Evolutionary conservation across 306 rosid genomes (phyloP).

Genomic region (Quercus mongolica): DNA sequence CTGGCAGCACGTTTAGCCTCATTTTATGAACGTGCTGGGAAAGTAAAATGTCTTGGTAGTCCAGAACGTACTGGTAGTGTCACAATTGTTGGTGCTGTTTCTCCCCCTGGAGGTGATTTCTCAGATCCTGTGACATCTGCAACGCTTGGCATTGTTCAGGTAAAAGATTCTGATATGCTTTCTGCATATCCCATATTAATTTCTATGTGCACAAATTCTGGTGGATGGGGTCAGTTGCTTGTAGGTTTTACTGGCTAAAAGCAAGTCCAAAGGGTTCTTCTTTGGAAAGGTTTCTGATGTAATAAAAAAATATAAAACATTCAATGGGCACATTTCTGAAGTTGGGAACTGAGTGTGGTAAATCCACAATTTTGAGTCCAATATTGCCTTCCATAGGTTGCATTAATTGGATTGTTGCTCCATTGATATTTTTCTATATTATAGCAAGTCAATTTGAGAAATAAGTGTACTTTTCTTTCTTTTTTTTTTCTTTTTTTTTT

Average conservation of each 20-base stretch:
- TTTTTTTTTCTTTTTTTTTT: too few relatives aligned
- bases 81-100: slow-evolving; percentile 99
- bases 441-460: not conserved
- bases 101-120: slow-evolving; percentile 99
- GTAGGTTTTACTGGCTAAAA: too few relatives aligned
- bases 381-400: not conserved
- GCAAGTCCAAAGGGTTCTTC: too few relatives aligned
- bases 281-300: too few relatives aligned
- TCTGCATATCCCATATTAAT: not conserved
- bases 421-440: not conserved
- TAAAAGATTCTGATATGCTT: slow-evolving; percentile 20
- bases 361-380: not conserved
- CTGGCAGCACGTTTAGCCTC: slow-evolving; percentile 99
- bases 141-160: slow-evolving; percentile 99
- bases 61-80: slow-evolving; percentile 99
- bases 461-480: too few relatives aligned
- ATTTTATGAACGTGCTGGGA: slow-evolving; percentile 99
- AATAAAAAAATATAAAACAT: too few relatives aligned
- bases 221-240: too few relatives aligned
- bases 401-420: not conserved
- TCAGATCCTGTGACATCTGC: slow-evolving; percentile 99
- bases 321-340: not conserved
- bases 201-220: not conserved
- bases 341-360: not conserved
- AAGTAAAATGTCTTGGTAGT: slow-evolving; percentile 97